Base-by-base conservation (phyloP, 2,329 filamentous ascomycete species). In the Curvularia lunata region DNA sequence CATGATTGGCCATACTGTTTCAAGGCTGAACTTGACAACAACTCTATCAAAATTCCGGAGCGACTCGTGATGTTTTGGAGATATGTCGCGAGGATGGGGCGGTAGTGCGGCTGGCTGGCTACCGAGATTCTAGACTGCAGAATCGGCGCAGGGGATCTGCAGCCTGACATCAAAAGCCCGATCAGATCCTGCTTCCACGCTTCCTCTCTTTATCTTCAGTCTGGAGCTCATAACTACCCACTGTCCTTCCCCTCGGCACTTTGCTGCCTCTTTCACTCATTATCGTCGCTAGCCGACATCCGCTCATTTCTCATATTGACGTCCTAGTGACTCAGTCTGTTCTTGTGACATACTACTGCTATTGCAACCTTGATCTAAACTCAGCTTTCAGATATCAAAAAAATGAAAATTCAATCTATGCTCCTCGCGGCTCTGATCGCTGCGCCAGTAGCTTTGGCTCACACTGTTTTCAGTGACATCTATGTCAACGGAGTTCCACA, bases 401-500 rank as follows among this genome's bases (percentile, higher is more conserved):
- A 37, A 61, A 68, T 76, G 74, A 75, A 72, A 71, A 69, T 69
- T 49, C 68, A 71, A 27, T 67, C 70, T 62, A 62, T 74, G 48
- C 62, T 75, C 55, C 58, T 75, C 52, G 64, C 66, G 16, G 69
- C 71, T 27, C 52, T 77, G 66, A 73, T 70, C 54, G 69, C 69
- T 41, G 72, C 64, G 34, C 74, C 72, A 28, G 64, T 61, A 38
- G 67, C 63, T 41, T 54, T 76, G 51, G 74, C 74, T 28, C 75
- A 78, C 52, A 77, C 75, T 41, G 65, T 69, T 47, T 77, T 73
- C 55, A 75, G 70, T 5, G 64, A 71, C 53, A 71, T 76, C 50
- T 76, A 67, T 53, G 68, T 77, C 45, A 57, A 78, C 52, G 72
- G 75, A 42, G 55, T 68, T 37, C 61, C 62, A 48, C 71, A 72